Evolutionary conservation across 164 flowering plant genomes (phyloP).

Genomic region (Protea cynaroides): DNA sequence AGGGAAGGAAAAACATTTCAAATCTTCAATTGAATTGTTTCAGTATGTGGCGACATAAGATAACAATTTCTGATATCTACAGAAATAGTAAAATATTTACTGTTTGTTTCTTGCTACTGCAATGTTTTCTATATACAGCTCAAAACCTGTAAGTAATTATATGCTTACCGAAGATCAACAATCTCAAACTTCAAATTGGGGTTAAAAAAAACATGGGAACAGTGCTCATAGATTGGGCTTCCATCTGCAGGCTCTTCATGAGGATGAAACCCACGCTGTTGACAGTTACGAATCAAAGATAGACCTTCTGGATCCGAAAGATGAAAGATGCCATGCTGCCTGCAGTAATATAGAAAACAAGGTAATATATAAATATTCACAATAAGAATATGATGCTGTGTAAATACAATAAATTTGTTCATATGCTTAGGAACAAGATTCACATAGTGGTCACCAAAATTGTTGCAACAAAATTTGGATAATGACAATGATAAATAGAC

Average conservation of each 20-base stretch:
- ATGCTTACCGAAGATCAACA: conserved; percentile 67
- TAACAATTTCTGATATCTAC: not conserved
- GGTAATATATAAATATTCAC: not conserved
- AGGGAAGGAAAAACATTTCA: no score
- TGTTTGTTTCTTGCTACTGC: not conserved
- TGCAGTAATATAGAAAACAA: conserved; percentile 27
- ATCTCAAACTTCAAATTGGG: conserved; percentile 59
- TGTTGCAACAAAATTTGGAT: no score
- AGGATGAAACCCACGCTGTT: conserved; percentile 95
- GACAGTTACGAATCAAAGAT: conserved; percentile 74
- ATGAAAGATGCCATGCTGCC: conserved; percentile 97
- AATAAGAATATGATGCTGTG: not conserved
- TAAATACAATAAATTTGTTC: not conserved
- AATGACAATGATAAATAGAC: no score
- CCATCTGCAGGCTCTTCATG: conserved; percentile 90
- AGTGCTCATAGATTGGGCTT: conserved; percentile 80
- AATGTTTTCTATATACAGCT: not conserved
- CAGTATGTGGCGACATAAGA: no score
- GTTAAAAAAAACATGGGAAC: conserved; percentile 91
- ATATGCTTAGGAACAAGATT: not conserved
- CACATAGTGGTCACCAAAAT: not conserved
- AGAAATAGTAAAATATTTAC: conserved; percentile 3
- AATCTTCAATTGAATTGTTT: no score
- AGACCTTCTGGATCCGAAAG: conserved; percentile 91
- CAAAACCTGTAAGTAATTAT: not conserved